These are phyloP conservation scores for Cetraspora pellucida DNA, from an alignment of 192 early-diverging fungal genomes.

Conservation along the genomic window DNA sequence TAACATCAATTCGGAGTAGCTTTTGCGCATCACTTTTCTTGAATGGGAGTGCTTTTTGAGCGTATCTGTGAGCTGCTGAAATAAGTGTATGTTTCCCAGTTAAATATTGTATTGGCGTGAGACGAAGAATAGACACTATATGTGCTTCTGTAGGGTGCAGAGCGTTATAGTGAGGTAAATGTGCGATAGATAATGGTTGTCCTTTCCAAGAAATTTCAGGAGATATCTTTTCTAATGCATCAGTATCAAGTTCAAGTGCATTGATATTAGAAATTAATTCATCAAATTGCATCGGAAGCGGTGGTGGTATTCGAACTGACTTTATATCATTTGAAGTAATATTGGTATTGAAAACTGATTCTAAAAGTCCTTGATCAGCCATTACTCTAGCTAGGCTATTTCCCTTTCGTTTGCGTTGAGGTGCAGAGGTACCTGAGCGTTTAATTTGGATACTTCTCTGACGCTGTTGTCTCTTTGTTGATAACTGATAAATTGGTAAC, in stretches of 20 bases:
- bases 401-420: slow-evolving; percentile 2
- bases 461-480: neutral
- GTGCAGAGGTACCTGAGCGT: neutral
- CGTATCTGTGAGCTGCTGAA: slow-evolving; percentile 53
- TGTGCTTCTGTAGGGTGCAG: slow-evolving; percentile 69
- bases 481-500: no score
- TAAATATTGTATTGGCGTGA: slow-evolving; percentile 83
- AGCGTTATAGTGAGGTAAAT: slow-evolving; percentile 43
- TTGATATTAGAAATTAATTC: neutral
- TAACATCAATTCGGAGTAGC: slow-evolving; percentile 90
- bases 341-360: neutral
- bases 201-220: slow-evolving; percentile 26
- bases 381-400: slow-evolving; percentile 25
- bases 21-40: slow-evolving; percentile 92
- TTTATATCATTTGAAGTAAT: slow-evolving; percentile 7
- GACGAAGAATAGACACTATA: slow-evolving; percentile 79
- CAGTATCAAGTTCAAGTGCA: neutral
- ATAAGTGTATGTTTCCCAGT: slow-evolving; percentile 81
- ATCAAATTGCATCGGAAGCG: neutral
- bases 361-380: slow-evolving; percentile 20
- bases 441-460: neutral
- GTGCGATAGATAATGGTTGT: neutral
- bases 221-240: neutral
- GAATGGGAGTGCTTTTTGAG: slow-evolving; percentile 52
- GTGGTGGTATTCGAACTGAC: slow-evolving; percentile 12